These are phyloP conservation scores for Phaseolus coccineus DNA, from an alignment of 331 rosid genomes.

Conservation along the genomic window DNA sequence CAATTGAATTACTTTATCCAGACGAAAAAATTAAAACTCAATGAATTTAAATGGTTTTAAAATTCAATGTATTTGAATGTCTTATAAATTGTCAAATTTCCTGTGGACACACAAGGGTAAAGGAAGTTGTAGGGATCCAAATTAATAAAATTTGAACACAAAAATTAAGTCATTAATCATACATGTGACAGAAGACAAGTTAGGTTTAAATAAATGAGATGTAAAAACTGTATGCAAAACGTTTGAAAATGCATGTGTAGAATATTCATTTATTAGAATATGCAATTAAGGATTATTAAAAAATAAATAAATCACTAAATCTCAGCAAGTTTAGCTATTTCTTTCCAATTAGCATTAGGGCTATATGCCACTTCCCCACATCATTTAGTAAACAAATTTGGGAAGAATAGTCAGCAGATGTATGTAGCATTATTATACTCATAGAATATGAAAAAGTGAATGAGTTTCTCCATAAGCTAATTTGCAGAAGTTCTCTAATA, in stretches of 20 bases:
- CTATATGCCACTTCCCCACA: neutral
- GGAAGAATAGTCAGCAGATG: constrained; percentile 18
- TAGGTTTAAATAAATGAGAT: constrained; percentile 8
- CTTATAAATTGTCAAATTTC: too few species aligned
- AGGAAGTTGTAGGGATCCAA: constrained; percentile 7
- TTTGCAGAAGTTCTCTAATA: too few species aligned
- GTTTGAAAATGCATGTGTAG: neutral
- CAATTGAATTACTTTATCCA: too few species aligned
- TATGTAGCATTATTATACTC: neutral
- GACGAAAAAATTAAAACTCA: too few species aligned
- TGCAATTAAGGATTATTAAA: neutral
- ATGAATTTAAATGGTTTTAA: too few species aligned
- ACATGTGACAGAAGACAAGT: constrained; percentile 19
- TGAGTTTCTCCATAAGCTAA: too few species aligned
- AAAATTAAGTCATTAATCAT: constrained; percentile 12
- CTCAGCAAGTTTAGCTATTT: neutral
- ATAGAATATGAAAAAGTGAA: too few species aligned
- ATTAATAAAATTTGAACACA: neutral
- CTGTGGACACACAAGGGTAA: too few species aligned
- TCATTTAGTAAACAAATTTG: neutral
- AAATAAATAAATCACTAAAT: neutral
- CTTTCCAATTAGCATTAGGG: neutral
- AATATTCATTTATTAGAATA: constrained; percentile 1
- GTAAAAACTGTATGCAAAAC: neutral
- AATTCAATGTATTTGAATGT: too few species aligned